Conservation (phyloP, 2,329 filamentous ascomycete genomes). For the Calonectria leucothoes region DNA sequence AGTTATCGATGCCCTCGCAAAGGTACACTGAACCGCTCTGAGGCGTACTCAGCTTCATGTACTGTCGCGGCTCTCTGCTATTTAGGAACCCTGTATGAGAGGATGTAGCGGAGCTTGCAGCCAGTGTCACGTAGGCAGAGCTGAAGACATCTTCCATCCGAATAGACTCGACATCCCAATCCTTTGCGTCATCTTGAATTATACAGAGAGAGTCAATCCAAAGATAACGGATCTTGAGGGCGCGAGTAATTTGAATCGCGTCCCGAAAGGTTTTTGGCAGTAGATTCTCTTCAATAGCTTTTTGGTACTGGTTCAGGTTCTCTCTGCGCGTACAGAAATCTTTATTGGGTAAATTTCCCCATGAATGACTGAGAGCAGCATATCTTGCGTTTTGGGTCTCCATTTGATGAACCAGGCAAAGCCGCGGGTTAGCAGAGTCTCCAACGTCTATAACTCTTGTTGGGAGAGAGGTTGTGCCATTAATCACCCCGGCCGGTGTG, state of each 20-base stretch:
- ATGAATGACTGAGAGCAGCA: not conserved
- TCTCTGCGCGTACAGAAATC: not conserved
- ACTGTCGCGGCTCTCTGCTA: not conserved
- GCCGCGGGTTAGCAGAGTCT: not conserved
- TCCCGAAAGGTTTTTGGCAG: not conserved
- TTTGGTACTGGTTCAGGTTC: not conserved
- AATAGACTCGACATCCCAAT: not conserved
- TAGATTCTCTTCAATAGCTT: not conserved
- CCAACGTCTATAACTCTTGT: not conserved
- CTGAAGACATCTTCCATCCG: not conserved
- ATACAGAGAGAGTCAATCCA: not conserved
- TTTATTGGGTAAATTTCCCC: not conserved
- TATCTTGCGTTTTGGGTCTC: not conserved
- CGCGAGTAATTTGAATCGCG: not conserved
- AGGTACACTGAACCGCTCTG: not conserved
- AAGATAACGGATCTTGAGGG: not conserved
- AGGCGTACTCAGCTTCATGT: not conserved
- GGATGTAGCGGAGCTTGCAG: not conserved
- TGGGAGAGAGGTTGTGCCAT: not conserved
- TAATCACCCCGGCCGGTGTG: not conserved
- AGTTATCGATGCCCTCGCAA: not conserved
- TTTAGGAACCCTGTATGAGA: not conserved
- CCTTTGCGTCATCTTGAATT: not conserved
- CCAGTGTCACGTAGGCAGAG: not conserved
- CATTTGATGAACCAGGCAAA: not conserved